Percentiles rank a stretch among this genome's conserved stretches.
Evolutionary conservation across 2,329 filamentous ascomycete genomes (phyloP).

Genomic region (Nannizzia gypsea): DNA sequence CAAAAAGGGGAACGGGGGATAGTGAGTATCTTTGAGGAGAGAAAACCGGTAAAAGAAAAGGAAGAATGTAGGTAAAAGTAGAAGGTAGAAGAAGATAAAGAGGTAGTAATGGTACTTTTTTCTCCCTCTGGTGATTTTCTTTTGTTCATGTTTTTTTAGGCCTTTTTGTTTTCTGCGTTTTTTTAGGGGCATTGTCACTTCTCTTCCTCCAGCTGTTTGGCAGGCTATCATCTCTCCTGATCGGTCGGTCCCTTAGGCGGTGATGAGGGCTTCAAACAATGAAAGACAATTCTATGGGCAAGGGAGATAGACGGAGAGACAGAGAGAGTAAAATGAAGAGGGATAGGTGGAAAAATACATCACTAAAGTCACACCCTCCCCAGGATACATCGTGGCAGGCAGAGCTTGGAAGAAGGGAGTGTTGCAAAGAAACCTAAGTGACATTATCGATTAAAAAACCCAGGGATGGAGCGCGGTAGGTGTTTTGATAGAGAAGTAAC

Average conservation of each 20-base stretch:
- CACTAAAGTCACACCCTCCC: slow-evolving; percentile 1
- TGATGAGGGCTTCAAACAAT: not conserved
- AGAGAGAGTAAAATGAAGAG: not conserved
- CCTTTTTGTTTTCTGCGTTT: not conserved
- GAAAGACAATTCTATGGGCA: not conserved
- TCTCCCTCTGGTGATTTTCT: not conserved
- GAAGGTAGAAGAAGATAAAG: not conserved
- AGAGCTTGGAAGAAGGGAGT: not conserved
- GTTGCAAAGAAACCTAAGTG: slow-evolving; percentile 6
- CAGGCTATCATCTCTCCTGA: not conserved
- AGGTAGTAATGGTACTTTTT: not conserved
- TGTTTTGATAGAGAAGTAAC: not conserved
- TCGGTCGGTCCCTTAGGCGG: not conserved
- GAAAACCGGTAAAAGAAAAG: not conserved
- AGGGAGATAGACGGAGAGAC: not conserved
- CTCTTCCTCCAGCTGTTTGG: not conserved
- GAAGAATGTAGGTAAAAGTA: not conserved
- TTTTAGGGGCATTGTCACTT: not conserved
- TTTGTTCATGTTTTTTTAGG: not conserved
- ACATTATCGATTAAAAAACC: slow-evolving; percentile 9
- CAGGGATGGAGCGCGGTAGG: not conserved
- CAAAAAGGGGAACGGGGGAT: not conserved
- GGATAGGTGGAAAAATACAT: not conserved
- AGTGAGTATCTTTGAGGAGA: not conserved
- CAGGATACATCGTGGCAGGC: not conserved